These are phyloP conservation scores for Myxozyma sirexii DNA, from an alignment of 805 yeast species.

Conservation along the genomic window DNA sequence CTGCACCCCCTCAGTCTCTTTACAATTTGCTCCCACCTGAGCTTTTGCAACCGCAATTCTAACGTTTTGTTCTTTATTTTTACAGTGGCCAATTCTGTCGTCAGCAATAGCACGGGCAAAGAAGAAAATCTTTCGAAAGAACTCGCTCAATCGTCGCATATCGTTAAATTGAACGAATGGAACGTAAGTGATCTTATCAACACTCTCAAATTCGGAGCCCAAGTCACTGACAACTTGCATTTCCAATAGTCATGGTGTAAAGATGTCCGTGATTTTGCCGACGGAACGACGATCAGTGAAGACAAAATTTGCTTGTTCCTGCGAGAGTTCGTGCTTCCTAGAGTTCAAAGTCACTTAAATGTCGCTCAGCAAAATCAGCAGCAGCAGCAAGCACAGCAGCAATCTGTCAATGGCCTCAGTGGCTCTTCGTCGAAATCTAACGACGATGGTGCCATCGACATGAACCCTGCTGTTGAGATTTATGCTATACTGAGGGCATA, in stretches of 20 bases:
- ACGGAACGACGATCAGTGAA: conserved; percentile 24
- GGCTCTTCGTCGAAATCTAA: background rate
- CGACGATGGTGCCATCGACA: conserved; percentile 1
- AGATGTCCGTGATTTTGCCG: conserved; percentile 28
- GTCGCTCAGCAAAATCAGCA: conserved; percentile 10
- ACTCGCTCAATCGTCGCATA: conserved; percentile 3
- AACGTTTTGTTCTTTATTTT: background rate
- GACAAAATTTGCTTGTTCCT: conserved; percentile 31
- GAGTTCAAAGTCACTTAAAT: conserved; percentile 1
- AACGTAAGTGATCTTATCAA: conserved; percentile 14
- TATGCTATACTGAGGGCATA: conserved; percentile 15
- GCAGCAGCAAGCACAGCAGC: conserved; percentile 9
- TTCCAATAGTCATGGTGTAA: conserved; percentile 30
- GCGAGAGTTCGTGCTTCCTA: conserved; percentile 20
- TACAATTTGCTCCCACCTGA: background rate
- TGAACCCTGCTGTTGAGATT: conserved; percentile 11
- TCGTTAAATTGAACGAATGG: conserved; percentile 25
- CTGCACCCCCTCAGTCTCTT: too few relatives aligned
- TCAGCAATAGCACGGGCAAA: conserved; percentile 1
- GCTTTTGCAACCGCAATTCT: too few relatives aligned
- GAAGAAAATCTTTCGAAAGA: conserved; percentile 6
- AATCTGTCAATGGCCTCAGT: conserved; percentile 1
- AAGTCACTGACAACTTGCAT: background rate
- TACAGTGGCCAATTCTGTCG: conserved; percentile 21
- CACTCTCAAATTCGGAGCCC: background rate